Percentiles rank a stretch among this genome's conserved stretches.
Conservation (phyloP, 2,329 filamentous ascomycete genomes). For the Phialocephala subalpina region DNA sequence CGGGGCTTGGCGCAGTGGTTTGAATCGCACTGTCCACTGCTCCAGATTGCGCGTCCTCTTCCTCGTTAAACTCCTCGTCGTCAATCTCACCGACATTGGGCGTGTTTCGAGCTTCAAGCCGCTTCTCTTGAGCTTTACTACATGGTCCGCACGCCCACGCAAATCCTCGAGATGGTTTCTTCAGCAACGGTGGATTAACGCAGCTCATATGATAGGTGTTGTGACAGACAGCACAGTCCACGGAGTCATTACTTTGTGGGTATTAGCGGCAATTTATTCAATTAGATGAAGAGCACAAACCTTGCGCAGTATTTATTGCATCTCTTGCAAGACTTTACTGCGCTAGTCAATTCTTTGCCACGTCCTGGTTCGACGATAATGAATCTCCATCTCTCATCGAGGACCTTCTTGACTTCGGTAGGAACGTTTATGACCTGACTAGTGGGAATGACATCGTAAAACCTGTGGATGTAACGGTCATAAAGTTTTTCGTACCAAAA, state of each 20-base stretch:
- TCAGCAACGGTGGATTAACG: slow-evolving; percentile 87
- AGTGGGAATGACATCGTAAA: slow-evolving; percentile 96
- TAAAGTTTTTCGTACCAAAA: slow-evolving; percentile 99
- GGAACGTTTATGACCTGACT: slow-evolving; percentile 95
- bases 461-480: slow-evolving; percentile 97
- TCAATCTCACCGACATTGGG: slow-evolving; percentile 72
- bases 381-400: slow-evolving; percentile 96
- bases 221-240: slow-evolving; percentile 94
- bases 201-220: slow-evolving; percentile 99
- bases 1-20: slow-evolving; percentile 71
- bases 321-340: slow-evolving; percentile 94
- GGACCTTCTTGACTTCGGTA: slow-evolving; percentile 90
- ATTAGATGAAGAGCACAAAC: slow-evolving; percentile 57
- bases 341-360: slow-evolving; percentile 94
- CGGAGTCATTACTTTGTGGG: slow-evolving; percentile 79
- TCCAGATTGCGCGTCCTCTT: slow-evolving; percentile 74
- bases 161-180: slow-evolving; percentile 97
- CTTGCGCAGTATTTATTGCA: slow-evolving; percentile 91
- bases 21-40: slow-evolving; percentile 57
- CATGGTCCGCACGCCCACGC: slow-evolving; percentile 98
- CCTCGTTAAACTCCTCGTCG: slow-evolving; percentile 68
- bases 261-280: not conserved
- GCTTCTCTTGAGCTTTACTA: slow-evolving; percentile 93
- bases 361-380: slow-evolving; percentile 93
- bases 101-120: slow-evolving; percentile 88